Base-by-base conservation (phyloP, 441 rosid species). In the Viola pubescens region DNA sequence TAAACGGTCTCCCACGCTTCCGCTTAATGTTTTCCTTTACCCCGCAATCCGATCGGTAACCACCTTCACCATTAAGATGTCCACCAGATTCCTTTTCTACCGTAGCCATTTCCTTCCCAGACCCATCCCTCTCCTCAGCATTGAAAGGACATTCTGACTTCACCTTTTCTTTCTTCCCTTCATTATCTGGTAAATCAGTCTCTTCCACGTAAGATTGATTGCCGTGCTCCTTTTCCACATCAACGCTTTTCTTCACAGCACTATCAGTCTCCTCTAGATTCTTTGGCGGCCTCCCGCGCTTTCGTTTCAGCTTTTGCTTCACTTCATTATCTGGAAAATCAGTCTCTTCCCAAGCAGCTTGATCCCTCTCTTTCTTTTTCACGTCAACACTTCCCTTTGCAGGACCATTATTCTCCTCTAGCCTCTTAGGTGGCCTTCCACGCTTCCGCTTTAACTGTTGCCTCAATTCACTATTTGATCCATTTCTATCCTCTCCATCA, bases 1-100 rank as follows among this genome's bases (percentile, higher is more conserved):
- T 74, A 38, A 55, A 62, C 9, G 80, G 65, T 58, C 76, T 72
- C 9, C 74, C 79, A 56, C 70, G 76, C 69, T 39, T 65, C 6
- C 62, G 48, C 56, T 60, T 70, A 19, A 57, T 54, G 60, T 70
- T 56, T 52, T 48, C 40, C 42, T 16, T 47, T 39, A 51, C 48
- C 37, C 52, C 7, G 13, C 38, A 37, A 50, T 38, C 12, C 13
- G 37, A 12, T 46, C 7, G 26, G 39, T 46, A 4, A 19, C 64
- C 48, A 39, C 41, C 60, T 34, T 51, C 48, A 8, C 40, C 26
- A 42, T 37, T 37, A 46, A 41, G 38, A 9, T 40, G 47, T 40
- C 14, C 12, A 19, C 47, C 11, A 61, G 19, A 67, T 48, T 37
- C 65, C 59, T 19, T 51, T 58, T 16, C 4, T 38, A 3, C 53